Percentiles rank a stretch among this genome's conserved stretches.
Evolutionary conservation across 768 basidiomycete genomes (phyloP).

Genomic region (Daedaleopsis sinensis): DNA sequence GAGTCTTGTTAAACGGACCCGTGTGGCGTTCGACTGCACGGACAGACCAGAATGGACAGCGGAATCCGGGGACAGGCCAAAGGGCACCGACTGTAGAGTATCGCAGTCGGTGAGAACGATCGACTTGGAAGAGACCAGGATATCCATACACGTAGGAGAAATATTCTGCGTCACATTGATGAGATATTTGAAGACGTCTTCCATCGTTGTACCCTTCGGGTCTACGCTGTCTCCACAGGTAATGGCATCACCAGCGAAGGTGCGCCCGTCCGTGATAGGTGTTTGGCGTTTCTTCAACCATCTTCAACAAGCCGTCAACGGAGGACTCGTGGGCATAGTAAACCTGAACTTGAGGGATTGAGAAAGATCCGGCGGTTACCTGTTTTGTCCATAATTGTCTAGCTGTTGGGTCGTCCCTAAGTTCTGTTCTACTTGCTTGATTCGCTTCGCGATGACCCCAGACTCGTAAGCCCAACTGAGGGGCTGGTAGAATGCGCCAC

Average conservation of each 20-base stretch:
- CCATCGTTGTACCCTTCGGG: not conserved
- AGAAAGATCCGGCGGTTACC: no score
- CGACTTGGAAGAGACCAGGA: no score
- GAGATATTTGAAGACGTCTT: not conserved
- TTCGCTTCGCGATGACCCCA: no score
- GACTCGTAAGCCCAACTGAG: no score
- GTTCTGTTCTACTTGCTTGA: no score
- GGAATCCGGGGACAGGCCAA: not conserved
- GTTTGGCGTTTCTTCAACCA: not conserved
- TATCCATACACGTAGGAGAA: not conserved
- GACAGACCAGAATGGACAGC: conserved; percentile 4
- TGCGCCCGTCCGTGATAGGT: not conserved
- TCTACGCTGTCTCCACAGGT: not conserved
- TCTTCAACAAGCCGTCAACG: no score
- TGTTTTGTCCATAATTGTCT: no score
- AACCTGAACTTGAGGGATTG: no score
- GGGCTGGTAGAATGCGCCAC: no score
- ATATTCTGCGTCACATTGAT: not conserved
- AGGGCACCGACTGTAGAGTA: not conserved
- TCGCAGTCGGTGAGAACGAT: no score
- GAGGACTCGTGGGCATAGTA: no score
- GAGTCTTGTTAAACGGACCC: conserved; percentile 19
- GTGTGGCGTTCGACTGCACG: conserved; percentile 18
- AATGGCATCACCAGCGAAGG: not conserved
- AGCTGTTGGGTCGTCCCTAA: no score